A percentile compares a stretch with the other conserved stretches of the same genome.
phyloP scores from a whole-genome alignment of 495 filamentous ascomycete species.

The Haplographium delicatum region DNA sequence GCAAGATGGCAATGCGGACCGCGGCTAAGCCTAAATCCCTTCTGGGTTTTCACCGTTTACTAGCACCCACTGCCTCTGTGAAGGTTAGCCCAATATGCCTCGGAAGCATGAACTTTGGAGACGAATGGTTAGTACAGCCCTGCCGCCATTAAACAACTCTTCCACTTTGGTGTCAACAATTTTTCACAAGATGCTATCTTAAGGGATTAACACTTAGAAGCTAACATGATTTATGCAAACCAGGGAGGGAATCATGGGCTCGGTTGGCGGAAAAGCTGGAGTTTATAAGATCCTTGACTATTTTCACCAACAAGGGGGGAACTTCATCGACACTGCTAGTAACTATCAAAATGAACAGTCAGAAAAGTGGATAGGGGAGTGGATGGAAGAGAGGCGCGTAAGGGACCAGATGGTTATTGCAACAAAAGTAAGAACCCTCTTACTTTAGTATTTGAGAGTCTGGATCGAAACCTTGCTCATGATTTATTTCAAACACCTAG shows the following conservation, averaged over 20 bases:
- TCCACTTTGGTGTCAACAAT: too few species aligned
- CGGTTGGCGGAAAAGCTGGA: too few species aligned
- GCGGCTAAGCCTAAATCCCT: neutral
- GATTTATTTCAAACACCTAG: too few species aligned
- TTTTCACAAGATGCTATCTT: too few species aligned
- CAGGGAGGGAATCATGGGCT: too few species aligned
- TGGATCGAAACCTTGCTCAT: too few species aligned
- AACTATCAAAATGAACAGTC: conserved; percentile 66
- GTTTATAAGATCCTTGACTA: conserved; percentile 61
- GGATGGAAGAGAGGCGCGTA: conserved; percentile 49
- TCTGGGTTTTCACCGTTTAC: neutral
- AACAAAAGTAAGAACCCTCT: conserved; percentile 59
- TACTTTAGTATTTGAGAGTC: too few species aligned
- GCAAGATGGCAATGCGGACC: too few species aligned
- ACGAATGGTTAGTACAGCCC: too few species aligned
- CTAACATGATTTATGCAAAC: too few species aligned
- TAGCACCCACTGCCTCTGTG: neutral
- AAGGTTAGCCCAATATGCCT: neutral
- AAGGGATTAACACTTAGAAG: too few species aligned
- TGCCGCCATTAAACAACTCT: too few species aligned
- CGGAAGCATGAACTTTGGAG: neutral
- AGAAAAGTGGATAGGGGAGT: conserved; percentile 68
- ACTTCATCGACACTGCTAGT: conserved; percentile 73
- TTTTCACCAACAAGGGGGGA: conserved; percentile 60
- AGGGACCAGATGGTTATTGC: conserved; percentile 61